Conservation (phyloP, 2,329 filamentous ascomycete genomes). For the Phialophora verrucosa region DNA sequence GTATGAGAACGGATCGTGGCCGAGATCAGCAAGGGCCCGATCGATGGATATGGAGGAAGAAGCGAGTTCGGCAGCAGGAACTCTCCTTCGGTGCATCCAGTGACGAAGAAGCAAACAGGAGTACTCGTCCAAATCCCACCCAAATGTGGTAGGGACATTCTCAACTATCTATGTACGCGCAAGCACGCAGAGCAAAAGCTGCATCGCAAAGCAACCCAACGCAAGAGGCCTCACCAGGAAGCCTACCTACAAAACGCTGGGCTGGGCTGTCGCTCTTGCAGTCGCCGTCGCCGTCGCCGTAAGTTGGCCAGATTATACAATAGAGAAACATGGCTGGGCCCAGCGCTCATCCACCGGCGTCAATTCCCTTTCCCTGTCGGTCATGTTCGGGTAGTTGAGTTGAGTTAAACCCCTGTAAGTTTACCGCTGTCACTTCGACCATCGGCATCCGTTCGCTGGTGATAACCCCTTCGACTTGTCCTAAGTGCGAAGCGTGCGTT, state of each 20-base stretch:
- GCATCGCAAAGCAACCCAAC: background rate
- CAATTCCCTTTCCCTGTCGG: background rate
- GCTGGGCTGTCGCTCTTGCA: background rate
- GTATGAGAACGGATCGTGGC: background rate
- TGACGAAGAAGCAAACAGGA: background rate
- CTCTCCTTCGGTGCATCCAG: background rate
- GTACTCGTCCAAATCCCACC: background rate
- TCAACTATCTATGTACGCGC: slow-evolving; percentile 4
- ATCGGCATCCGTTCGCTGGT: background rate
- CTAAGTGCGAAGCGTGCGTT: slow-evolving; percentile 3
- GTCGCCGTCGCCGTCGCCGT: background rate
- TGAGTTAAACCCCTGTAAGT: background rate
- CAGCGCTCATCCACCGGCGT: slow-evolving; percentile 1
- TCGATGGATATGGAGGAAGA: background rate
- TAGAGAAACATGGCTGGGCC: slow-evolving; percentile 5
- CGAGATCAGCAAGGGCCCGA: background rate
- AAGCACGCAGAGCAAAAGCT: slow-evolving; percentile 4
- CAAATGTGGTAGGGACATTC: background rate
- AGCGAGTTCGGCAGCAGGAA: background rate
- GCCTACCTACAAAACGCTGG: background rate
- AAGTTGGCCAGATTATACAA: slow-evolving; percentile 7
- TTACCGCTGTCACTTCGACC: background rate
- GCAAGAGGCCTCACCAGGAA: slow-evolving; percentile 7
- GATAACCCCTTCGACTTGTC: background rate
- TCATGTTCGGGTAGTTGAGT: background rate